Evolutionary conservation across 2,329 filamentous ascomycete species (phyloP).

Genomic region (Alternaria brassicae): DNA sequence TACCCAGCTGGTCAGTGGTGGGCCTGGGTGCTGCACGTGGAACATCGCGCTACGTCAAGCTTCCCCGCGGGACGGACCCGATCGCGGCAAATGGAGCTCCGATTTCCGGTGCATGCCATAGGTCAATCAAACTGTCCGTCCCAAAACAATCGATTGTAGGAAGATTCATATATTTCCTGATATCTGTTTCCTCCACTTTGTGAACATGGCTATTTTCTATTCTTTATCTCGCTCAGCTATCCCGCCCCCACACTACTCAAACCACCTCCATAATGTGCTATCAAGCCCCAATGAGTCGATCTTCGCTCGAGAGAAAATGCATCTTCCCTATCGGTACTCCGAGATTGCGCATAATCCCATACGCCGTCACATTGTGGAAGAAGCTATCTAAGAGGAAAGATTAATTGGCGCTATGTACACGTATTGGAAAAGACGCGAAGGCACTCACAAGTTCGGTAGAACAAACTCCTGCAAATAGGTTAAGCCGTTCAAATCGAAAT

Average conservation of each 20-base stretch:
- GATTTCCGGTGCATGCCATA: neutral
- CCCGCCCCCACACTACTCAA: too few species aligned
- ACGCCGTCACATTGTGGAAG: neutral
- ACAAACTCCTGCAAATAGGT: neutral
- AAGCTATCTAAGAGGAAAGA: neutral
- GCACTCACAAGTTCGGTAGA: neutral
- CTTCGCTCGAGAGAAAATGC: neutral
- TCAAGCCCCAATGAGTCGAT: neutral
- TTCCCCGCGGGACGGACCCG: constrained; percentile 10
- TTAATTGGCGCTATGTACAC: neutral
- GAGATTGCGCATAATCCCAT: neutral
- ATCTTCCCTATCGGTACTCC: neutral
- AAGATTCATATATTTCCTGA: neutral
- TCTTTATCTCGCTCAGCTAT: too few species aligned
- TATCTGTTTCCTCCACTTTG: neutral
- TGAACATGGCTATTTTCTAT: too few species aligned
- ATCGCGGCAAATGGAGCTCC: neutral
- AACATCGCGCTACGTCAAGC: constrained; percentile 5
- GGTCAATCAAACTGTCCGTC: neutral
- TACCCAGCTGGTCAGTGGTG: neutral
- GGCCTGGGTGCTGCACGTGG: constrained; percentile 1
- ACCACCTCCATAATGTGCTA: neutral
- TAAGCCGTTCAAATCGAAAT: neutral
- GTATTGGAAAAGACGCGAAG: too few species aligned
- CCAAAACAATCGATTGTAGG: neutral